Conservation (phyloP, 345 rosid genomes). For the Boechera divaricarpa region DNA sequence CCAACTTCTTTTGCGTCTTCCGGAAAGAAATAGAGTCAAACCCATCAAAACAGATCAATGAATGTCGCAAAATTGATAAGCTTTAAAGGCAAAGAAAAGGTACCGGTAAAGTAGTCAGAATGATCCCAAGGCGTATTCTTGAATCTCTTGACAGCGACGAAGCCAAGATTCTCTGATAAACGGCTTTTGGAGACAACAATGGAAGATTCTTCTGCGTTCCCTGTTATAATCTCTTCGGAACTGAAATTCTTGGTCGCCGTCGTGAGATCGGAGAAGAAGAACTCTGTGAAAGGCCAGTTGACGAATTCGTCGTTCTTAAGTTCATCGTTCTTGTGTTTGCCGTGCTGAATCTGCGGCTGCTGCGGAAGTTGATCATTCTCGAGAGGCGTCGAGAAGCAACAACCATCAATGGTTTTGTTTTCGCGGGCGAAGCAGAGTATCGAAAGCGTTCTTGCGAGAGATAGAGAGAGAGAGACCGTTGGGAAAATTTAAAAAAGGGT, state of each 20-base stretch:
- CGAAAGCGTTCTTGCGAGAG: too few species aligned
- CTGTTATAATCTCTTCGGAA: slow-evolving; percentile 61
- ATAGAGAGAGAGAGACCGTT: too few species aligned
- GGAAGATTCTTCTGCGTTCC: slow-evolving; percentile 35
- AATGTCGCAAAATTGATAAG: background rate
- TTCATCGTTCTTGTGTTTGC: background rate
- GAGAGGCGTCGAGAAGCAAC: background rate
- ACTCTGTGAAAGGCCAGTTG: slow-evolving; percentile 33
- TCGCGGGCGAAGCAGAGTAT: background rate
- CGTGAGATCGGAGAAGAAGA: slow-evolving; percentile 61
- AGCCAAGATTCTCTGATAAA: slow-evolving; percentile 48
- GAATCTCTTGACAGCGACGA: slow-evolving; percentile 73
- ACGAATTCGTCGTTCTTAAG: background rate
- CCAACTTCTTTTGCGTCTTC: slow-evolving; percentile 83
- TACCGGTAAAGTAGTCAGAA: slow-evolving; percentile 65
- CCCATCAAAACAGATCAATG: background rate
- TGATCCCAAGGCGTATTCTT: slow-evolving; percentile 65
- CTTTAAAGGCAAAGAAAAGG: background rate
- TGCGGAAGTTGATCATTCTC: background rate
- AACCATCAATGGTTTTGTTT: background rate
- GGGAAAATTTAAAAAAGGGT: too few species aligned
- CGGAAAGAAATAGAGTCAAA: slow-evolving; percentile 40
- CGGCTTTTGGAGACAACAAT: slow-evolving; percentile 63
- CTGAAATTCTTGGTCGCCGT: slow-evolving; percentile 66
- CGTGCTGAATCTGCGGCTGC: background rate